Evolutionary conservation across 106 monocot genomes (phyloP).

Genomic region (Dendrobium chrysotoxum): DNA sequence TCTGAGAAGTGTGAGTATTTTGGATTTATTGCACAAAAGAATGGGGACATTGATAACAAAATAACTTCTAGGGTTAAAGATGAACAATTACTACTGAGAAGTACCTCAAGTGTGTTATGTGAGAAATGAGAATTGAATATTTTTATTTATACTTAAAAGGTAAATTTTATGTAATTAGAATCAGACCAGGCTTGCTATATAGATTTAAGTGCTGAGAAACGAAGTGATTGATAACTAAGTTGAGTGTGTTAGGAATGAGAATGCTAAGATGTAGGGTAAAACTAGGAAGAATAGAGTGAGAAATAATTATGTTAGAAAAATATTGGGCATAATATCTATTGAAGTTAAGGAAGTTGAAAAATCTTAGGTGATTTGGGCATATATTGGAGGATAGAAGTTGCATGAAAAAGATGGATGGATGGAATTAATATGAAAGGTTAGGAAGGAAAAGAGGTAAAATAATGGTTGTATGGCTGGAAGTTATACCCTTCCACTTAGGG

Average conservation of each 20-base stretch:
- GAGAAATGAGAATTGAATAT: neutral
- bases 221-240: neutral
- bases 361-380: neutral
- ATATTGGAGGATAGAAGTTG: neutral
- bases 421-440: neutral
- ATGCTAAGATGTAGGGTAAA: neutral
- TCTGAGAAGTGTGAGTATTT: neutral
- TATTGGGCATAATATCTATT: neutral
- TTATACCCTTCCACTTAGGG: neutral
- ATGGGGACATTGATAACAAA: neutral
- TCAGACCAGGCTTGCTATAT: neutral
- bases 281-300: neutral
- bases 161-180: neutral
- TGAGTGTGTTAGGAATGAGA: neutral
- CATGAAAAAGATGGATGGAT: no score
- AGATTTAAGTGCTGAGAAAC: neutral
- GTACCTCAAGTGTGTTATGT: neutral
- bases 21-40: neutral
- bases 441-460: neutral
- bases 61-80: neutral
- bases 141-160: neutral
- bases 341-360: neutral
- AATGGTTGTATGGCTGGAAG: neutral
- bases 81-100: neutral
- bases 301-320: neutral